phyloP scores from a whole-genome alignment of 2,329 filamentous ascomycete species.

The Botrytis pseudocinerea region DNA sequence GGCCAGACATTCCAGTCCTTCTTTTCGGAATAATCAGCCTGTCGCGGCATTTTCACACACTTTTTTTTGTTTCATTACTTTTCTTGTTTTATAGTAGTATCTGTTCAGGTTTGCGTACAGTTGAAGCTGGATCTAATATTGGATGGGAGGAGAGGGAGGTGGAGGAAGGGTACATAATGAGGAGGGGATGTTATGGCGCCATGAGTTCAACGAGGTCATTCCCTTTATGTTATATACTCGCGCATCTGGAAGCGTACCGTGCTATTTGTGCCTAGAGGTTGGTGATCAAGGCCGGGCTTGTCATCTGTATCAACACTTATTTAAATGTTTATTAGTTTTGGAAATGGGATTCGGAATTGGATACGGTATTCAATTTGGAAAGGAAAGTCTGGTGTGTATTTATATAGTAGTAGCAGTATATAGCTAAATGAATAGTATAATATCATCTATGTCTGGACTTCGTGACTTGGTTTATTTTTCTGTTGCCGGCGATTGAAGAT shows the following conservation, averaged over 20 bases:
- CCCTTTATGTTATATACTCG: slow-evolving; percentile 19
- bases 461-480: not conserved
- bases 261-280: not conserved
- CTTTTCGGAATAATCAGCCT: not conserved
- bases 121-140: slow-evolving; percentile 10
- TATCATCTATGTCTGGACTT: not conserved
- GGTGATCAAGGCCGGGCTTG: not conserved
- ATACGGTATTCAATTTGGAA: not conserved
- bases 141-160: not conserved
- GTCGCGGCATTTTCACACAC: not conserved
- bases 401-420: not conserved
- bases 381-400: not conserved
- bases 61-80: not conserved
- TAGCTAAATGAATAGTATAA: slow-evolving; percentile 9
- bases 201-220: slow-evolving; percentile 17
- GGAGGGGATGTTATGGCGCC: slow-evolving; percentile 15
- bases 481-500: not conserved
- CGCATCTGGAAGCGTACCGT: not conserved
- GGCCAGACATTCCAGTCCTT: not conserved
- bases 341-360: not conserved
- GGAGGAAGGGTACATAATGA: slow-evolving; percentile 15
- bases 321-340: slow-evolving; percentile 6
- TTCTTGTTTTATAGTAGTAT: slow-evolving; percentile 8
- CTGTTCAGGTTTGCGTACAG: not conserved
- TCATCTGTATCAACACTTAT: slow-evolving; percentile 1